Conservation (phyloP, 176 grass and related monocot genomes). For the Zea luxurians region DNA sequence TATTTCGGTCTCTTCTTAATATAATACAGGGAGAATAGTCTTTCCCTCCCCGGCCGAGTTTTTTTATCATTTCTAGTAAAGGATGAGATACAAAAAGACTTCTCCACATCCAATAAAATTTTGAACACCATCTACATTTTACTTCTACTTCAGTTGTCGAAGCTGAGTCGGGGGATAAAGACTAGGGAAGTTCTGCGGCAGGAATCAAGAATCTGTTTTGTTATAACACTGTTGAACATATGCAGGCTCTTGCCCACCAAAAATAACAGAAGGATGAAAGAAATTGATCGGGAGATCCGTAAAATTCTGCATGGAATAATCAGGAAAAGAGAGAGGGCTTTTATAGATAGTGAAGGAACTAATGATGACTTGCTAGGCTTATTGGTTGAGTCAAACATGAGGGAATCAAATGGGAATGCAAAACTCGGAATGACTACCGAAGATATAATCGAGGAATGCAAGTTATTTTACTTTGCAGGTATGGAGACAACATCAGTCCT, state of each 20-base stretch:
- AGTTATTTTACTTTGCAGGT: constrained; percentile 86
- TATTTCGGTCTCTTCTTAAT: too few relatives aligned
- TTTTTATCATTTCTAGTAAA: neutral
- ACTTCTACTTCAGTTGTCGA: neutral
- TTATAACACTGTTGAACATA: constrained; percentile 15
- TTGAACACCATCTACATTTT: neutral
- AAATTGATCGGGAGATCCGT: constrained; percentile 41
- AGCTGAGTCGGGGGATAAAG: neutral
- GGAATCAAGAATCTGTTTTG: neutral
- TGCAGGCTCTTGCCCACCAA: constrained; percentile 66
- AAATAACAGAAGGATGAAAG: constrained; percentile 60
- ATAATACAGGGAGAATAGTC: too few relatives aligned
- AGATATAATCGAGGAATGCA: constrained; percentile 82
- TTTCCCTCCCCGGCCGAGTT: too few relatives aligned
- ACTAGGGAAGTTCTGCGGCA: neutral
- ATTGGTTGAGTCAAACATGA: constrained; percentile 68
- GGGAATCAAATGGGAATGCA: constrained; percentile 43
- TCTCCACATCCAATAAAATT: neutral
- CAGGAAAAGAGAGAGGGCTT: constrained; percentile 47
- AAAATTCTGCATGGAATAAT: constrained; percentile 58
- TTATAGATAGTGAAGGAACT: constrained; percentile 42
- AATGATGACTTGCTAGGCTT: constrained; percentile 65
- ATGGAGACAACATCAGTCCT: constrained; percentile 80
- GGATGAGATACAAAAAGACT: neutral
- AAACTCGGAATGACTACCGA: constrained; percentile 54